These are phyloP conservation scores for Coniochaeta ligniaria DNA, from an alignment of 2,329 filamentous ascomycete genomes.

Conservation along the genomic window DNA sequence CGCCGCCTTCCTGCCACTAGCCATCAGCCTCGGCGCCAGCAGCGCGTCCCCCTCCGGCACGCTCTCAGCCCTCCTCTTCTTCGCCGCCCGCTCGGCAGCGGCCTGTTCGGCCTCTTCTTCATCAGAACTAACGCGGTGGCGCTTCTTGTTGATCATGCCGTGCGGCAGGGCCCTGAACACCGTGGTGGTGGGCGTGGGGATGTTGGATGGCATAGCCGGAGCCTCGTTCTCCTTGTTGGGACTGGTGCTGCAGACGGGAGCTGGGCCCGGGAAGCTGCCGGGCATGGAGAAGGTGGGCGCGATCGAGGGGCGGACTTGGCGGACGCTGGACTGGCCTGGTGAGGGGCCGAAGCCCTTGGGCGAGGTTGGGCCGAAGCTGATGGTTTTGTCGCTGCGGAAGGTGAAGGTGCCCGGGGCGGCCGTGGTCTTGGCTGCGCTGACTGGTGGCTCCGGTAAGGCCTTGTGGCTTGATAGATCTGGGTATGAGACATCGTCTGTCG, in stretches of 20 bases:
- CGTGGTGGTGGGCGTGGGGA: constrained; percentile 14
- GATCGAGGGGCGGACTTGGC: constrained; percentile 49
- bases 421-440: constrained; percentile 13
- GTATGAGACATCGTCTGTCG: constrained; percentile 16
- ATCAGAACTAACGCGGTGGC: constrained; percentile 49
- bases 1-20: constrained; percentile 26
- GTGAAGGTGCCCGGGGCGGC: constrained; percentile 45
- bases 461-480: constrained; percentile 12
- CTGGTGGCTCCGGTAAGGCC: constrained; percentile 18
- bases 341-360: constrained; percentile 47
- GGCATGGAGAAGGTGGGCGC: constrained; percentile 35
- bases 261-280: constrained; percentile 41
- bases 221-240: constrained; percentile 50
- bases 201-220: neutral
- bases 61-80: constrained; percentile 49
- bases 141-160: constrained; percentile 60
- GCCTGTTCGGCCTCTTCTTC: constrained; percentile 47
- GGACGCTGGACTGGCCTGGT: constrained; percentile 53
- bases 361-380: constrained; percentile 44
- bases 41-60: constrained; percentile 45
- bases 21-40: constrained; percentile 38
- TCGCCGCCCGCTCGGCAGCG: constrained; percentile 41
- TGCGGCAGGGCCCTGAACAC: constrained; percentile 44
- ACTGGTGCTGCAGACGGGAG: constrained; percentile 18
- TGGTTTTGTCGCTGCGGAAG: constrained; percentile 60